phyloP scores from a whole-genome alignment of 2,329 filamentous ascomycete genomes.

The Botrytis elliptica region DNA sequence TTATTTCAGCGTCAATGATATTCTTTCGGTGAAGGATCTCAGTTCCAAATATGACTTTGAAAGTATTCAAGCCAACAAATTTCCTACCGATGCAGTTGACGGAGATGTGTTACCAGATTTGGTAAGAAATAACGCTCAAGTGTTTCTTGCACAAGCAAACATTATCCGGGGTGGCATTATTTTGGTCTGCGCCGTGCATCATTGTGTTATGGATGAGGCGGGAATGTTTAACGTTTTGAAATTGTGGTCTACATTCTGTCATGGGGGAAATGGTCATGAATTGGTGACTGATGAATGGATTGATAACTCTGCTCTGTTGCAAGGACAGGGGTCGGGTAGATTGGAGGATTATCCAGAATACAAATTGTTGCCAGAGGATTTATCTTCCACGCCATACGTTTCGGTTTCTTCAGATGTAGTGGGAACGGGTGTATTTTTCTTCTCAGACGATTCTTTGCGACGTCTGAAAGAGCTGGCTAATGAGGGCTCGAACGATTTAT shows the following conservation, averaged over 20 bases:
- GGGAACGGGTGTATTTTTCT: slow-evolving; percentile 9
- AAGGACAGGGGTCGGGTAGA: neutral
- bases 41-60: slow-evolving; percentile 10
- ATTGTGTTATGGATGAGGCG: slow-evolving; percentile 12
- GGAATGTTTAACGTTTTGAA: neutral
- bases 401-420: neutral
- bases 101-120: neutral
- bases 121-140: neutral
- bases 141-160: slow-evolving; percentile 3
- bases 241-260: slow-evolving; percentile 12
- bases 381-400: neutral
- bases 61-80: neutral
- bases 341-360: slow-evolving; percentile 7
- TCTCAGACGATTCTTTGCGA: slow-evolving; percentile 7
- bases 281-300: slow-evolving; percentile 2
- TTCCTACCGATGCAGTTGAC: slow-evolving; percentile 1
- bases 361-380: neutral
- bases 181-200: neutral
- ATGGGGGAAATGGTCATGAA: neutral
- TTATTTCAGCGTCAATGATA: neutral
- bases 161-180: neutral
- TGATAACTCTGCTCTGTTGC: neutral
- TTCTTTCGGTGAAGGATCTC: slow-evolving; percentile 2
- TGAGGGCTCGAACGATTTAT: neutral
- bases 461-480: slow-evolving; percentile 5